These are phyloP conservation scores for Fraxinus anomala DNA, from an alignment of 257 asterid species.

Conservation along the genomic window DNA sequence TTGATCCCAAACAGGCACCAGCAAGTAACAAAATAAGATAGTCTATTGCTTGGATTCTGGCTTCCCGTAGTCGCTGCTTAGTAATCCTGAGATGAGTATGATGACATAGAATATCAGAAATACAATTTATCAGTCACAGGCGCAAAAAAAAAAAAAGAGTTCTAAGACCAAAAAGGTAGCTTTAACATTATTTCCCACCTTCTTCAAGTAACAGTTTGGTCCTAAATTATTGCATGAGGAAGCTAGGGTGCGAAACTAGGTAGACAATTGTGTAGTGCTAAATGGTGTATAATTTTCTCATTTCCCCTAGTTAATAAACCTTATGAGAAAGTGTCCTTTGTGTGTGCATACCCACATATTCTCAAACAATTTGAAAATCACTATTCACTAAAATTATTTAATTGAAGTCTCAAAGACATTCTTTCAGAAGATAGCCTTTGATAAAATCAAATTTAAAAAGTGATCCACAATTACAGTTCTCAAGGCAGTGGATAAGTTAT, in stretches of 20 bases:
- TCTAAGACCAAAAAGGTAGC: background rate
- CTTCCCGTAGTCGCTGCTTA: slow-evolving; percentile 87
- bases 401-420: background rate
- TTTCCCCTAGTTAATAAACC: background rate
- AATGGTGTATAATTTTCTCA: background rate
- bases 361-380: background rate
- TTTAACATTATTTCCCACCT: background rate
- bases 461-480: background rate
- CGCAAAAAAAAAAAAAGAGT: background rate
- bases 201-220: background rate
- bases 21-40: slow-evolving; percentile 83
- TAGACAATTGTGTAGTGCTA: background rate
- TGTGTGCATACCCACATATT: background rate
- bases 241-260: background rate
- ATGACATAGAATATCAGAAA: slow-evolving; percentile 18
- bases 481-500: background rate
- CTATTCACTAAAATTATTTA: background rate
- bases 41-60: slow-evolving; percentile 75
- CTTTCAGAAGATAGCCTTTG: background rate
- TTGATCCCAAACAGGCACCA: slow-evolving; percentile 87
- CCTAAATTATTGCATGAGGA: background rate
- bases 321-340: background rate
- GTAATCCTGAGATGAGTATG: slow-evolving; percentile 54
- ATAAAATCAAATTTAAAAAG: background rate
- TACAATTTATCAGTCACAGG: background rate